Base-by-base conservation (phyloP, 805 yeast genomes). In the Ogataea pignaliae region DNA sequence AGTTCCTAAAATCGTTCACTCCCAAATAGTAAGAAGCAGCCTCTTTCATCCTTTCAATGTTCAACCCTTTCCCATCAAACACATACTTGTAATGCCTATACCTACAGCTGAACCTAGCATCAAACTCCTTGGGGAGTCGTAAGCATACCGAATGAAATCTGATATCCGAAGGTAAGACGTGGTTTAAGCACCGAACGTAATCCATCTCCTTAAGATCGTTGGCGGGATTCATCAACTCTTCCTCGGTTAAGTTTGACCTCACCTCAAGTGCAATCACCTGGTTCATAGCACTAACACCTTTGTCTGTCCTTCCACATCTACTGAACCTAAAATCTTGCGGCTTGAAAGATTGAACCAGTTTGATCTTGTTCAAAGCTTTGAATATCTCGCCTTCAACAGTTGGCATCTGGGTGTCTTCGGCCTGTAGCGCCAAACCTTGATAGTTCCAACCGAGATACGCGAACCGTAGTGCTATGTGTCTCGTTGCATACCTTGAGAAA, bases 241-340 rank as follows among this genome's bases (percentile, higher is more conserved):
- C 90, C 1, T 56, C 53, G 0, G 78, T 58, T 34, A 93, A 64
- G 17, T 71, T 69, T 0, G 97, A 88, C 52, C 99, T 72, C 26
- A 91, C 82, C 13, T 71, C 65, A 33, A 93, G 66, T 1, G 96
- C 83, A 5, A 93, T 83, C 2, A 93, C 98, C 64, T 93, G 99
- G 51, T 88, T 86, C 83, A 93, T 78, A 0, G 99, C 99, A 68
- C 96, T 87, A 12, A 91, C 98, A n/a, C 97, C 98, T 52, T 79
- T 80, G 57, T 91, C 98, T 0, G 98, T 91, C 56, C 98, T 73
- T 0, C 98, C 98, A 66, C 98, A 93, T 50, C 97, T 70, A 52
- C 95, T 85, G 61, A 90, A 89, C 12, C 76, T 73, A 57, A 83
- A 86, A 1, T 78, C 81, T 8, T 68, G 68, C 0, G 88, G 83